Percentiles rank a stretch among this genome's conserved stretches.
These are phyloP conservation scores for Cyberlindnera xishuangbannaensis DNA, from an alignment of 805 yeast genomes.

Conservation along the genomic window DNA sequence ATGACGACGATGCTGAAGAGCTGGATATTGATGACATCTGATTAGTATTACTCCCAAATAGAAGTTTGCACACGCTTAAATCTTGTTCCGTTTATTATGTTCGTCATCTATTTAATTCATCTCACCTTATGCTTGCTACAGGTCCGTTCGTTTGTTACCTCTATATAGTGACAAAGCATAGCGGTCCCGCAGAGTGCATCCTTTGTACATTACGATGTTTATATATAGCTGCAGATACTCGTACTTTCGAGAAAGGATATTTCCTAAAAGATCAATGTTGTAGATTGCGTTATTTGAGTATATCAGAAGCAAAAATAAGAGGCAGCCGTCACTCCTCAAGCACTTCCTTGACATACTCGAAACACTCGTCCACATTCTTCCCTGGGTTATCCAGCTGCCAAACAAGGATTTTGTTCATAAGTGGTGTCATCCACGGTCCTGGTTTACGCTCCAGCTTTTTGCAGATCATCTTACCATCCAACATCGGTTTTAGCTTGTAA, in stretches of 20 bases:
- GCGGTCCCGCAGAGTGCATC: no score
- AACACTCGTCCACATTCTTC: constrained; percentile 47
- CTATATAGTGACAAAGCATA: no score
- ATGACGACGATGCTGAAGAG: constrained; percentile 45
- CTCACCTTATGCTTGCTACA: no score
- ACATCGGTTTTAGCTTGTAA: constrained; percentile 50
- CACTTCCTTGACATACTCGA: constrained; percentile 32
- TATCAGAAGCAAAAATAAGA: not conserved
- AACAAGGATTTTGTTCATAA: constrained; percentile 48
- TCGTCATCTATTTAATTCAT: no score
- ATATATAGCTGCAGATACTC: no score
- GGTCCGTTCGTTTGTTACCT: no score
- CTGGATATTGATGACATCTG: constrained; percentile 95
- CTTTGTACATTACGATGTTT: no score
- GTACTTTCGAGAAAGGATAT: no score
- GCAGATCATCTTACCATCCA: constrained; percentile 71
- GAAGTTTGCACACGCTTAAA: not conserved
- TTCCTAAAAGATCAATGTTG: not conserved
- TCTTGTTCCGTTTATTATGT: not conserved
- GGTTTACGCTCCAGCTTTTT: constrained; percentile 51
- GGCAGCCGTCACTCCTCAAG: constrained; percentile 7
- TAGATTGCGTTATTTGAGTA: not conserved
- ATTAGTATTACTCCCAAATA: constrained; percentile 10
- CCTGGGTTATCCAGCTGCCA: constrained; percentile 80
- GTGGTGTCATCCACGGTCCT: constrained; percentile 79